Percentiles rank a stretch among this genome's conserved stretches.
Evolutionary conservation across 179 eudicot species (phyloP).

Genomic region (Spergularia azorica): DNA sequence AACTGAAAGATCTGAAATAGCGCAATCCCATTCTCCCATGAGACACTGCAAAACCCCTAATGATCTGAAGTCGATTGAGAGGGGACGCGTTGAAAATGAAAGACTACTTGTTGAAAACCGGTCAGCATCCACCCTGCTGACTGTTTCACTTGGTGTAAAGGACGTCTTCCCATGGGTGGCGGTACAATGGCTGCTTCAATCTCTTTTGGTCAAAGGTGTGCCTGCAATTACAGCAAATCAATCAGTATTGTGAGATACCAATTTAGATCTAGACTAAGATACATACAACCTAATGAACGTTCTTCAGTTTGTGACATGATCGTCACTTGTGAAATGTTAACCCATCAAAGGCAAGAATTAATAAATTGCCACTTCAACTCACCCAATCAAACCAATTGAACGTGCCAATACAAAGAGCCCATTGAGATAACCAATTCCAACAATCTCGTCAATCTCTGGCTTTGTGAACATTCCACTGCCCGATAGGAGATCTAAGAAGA

Average conservation of each 20-base stretch:
- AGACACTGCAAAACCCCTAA: background rate
- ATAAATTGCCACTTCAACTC: constrained; percentile 33
- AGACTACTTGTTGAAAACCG: constrained; percentile 25
- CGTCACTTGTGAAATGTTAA: too few relatives aligned
- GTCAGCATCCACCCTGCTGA: constrained; percentile 24
- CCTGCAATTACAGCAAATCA: constrained; percentile 45
- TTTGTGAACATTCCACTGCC: constrained; percentile 98
- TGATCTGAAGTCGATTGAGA: constrained; percentile 4
- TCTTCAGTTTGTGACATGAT: background rate
- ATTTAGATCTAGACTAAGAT: background rate
- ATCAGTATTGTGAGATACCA: background rate
- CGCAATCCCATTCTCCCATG: background rate
- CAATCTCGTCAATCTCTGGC: constrained; percentile 92
- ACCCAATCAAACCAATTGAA: constrained; percentile 99
- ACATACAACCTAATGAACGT: background rate
- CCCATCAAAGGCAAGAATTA: background rate
- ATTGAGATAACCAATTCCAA: constrained; percentile 87
- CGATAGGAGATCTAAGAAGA: constrained; percentile 94
- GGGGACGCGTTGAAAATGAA: background rate
- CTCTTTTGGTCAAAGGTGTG: constrained; percentile 99
- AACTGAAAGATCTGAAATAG: constrained; percentile 8
- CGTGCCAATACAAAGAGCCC: constrained; percentile 97
- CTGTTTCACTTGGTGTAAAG: constrained; percentile 83
- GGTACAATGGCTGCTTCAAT: constrained; percentile 96
- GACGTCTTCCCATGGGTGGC: constrained; percentile 99